These are phyloP conservation scores for Ilyonectria sp. DNA, from an alignment of 2,329 filamentous ascomycete genomes.

Conservation along the genomic window DNA sequence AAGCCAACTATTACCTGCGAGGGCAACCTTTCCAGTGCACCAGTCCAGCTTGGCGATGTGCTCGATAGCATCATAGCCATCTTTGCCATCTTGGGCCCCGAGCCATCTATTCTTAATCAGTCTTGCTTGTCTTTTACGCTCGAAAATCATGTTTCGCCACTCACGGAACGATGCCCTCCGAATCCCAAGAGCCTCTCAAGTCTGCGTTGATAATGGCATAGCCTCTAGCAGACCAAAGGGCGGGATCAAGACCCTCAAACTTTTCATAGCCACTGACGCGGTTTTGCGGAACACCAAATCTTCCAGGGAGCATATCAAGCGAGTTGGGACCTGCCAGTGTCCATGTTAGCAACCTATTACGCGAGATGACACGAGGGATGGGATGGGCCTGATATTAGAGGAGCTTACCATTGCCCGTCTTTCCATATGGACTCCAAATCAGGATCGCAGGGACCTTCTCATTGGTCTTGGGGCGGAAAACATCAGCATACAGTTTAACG, in stretches of 20 bases:
- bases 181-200: constrained; percentile 10
- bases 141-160: neutral
- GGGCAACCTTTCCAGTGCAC: constrained; percentile 10
- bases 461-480: neutral
- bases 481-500: neutral
- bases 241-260: constrained; percentile 26
- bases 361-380: too few relatives aligned
- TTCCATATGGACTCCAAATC: constrained; percentile 2
- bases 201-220: constrained; percentile 28
- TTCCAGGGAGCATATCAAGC: constrained; percentile 10
- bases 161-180: constrained; percentile 12
- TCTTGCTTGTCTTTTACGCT: too few relatives aligned
- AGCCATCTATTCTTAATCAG: constrained; percentile 1
- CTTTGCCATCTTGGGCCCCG: constrained; percentile 6
- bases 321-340: neutral
- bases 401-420: constrained; percentile 1
- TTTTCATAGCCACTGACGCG: constrained; percentile 14
- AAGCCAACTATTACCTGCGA: constrained; percentile 15
- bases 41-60: constrained; percentile 17
- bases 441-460: neutral
- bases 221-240: constrained; percentile 24
- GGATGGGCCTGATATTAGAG: too few relatives aligned
- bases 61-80: constrained; percentile 18
- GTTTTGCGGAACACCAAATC: constrained; percentile 6
- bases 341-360: neutral